These are phyloP conservation scores for Eucalyptus guilfoylei DNA, from an alignment of 345 rosid species.

Conservation along the genomic window DNA sequence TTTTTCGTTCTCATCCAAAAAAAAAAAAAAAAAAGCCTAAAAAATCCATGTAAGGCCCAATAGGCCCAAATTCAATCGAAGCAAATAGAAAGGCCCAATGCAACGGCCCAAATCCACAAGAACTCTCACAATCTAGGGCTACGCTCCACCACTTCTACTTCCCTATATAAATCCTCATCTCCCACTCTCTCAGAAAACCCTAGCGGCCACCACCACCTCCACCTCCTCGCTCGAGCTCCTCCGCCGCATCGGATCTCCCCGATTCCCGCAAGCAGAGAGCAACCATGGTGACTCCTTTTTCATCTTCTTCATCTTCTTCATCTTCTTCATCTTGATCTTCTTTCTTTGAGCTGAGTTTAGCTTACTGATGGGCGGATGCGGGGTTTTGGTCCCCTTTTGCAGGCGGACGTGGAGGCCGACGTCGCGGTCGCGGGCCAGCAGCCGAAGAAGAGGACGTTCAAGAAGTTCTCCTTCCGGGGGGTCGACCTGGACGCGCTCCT, in stretches of 20 bases:
- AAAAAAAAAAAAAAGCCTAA: not conserved
- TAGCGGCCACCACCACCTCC: conserved; percentile 7
- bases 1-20: not conserved
- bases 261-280: not conserved
- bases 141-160: not conserved
- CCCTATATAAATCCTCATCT: not conserved
- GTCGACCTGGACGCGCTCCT: conserved; percentile 58
- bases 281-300: conserved; percentile 11
- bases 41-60: not conserved
- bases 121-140: not conserved
- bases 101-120: not conserved
- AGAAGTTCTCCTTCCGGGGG: conserved; percentile 47
- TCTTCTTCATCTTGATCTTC: not conserved
- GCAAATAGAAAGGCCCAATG: not conserved
- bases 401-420: conserved; percentile 38
- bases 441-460: conserved; percentile 53
- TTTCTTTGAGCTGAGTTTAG: not conserved
- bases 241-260: not conserved
- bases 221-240: not conserved
- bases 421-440: conserved; percentile 16
- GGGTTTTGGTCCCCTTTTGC: not conserved
- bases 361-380: not conserved
- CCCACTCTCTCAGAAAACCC: not conserved
- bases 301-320: not conserved
- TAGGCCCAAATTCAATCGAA: not conserved